phyloP scores from a whole-genome alignment of 2,329 filamentous ascomycete species.

The Aureobasidium sp. region DNA sequence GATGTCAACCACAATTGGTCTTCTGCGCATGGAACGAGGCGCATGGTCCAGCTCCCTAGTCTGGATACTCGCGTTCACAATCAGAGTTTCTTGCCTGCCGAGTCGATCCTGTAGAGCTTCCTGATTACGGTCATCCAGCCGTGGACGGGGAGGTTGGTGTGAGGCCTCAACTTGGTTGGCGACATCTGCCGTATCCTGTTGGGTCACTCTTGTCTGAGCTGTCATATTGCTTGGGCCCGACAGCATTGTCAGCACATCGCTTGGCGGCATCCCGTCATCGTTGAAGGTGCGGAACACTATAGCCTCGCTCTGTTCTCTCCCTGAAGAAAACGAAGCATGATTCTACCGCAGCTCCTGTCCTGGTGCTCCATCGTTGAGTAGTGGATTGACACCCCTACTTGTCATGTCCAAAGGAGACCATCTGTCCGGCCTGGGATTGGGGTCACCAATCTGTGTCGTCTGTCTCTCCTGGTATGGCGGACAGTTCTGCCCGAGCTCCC shows the following conservation, averaged over 20 bases:
- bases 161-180: background rate
- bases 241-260: background rate
- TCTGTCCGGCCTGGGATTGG: slow-evolving; percentile 34
- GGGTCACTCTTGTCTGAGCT: background rate
- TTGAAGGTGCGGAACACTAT: background rate
- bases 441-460: slow-evolving; percentile 47
- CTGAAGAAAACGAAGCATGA: background rate
- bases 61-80: slow-evolving; percentile 74
- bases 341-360: background rate
- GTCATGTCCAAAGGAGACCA: background rate
- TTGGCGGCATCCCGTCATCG: background rate
- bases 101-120: background rate
- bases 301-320: background rate
- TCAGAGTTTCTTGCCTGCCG: slow-evolving; percentile 55
- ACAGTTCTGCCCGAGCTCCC: slow-evolving; percentile 34
- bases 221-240: background rate
- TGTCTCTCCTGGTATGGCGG: slow-evolving; percentile 32
- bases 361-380: slow-evolving; percentile 24
- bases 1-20: slow-evolving; percentile 73
- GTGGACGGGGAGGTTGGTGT: background rate
- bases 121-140: background rate
- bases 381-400: slow-evolving; percentile 16
- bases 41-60: slow-evolving; percentile 36
- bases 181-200: background rate
- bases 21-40: background rate